Base-by-base conservation (phyloP, 2,329 filamentous ascomycete genomes). In the Trichoderma hamatum region DNA sequence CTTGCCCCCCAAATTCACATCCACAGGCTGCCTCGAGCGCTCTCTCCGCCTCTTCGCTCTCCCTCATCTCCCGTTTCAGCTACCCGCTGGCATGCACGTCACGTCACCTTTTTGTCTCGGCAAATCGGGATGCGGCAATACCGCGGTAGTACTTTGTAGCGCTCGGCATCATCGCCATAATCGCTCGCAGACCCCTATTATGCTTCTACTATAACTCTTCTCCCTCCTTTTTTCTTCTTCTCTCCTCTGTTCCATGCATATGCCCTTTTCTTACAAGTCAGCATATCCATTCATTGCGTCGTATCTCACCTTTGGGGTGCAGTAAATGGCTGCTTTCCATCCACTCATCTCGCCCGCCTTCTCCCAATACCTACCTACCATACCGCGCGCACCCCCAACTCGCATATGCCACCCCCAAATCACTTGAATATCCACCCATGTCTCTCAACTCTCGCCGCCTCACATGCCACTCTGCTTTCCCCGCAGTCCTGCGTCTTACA, bases 11-110 rank as follows among this genome's bases (percentile, higher is more conserved):
- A 49, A 6, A 13, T 13, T 14, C 36, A 16, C 24, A 61, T 61
- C 26, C 58, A 24, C 56, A 28, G n/a, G 24, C 16, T n/a, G 54
- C 30, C 54, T 30, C 10, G 19, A 30, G 28, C 28, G 19, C 54
- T 11, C 32, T 55, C 61, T 64, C 61, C 46, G 32, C 34, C 43
- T 62, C 59, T 55, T 30, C 14, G 14, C 26, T 24, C 26, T 32
- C 54, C n/a, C 52, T 56, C 63, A 49, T 49, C 52, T 49, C 52
- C 63, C 60, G 52, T 66, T 66, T 66, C 52, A 66, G 63, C 63
- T 58, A 55, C 52, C 52, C 52, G 52, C 52, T 66, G 63, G 63
- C 63, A 66, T 66, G 63, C 63, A 66, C 63, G 63, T 66, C 61
- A 66, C 63, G 63, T 66, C 63, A 66, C 62, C 62, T 46, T 34